Conservation (phyloP, 2,329 filamentous ascomycete genomes). For the Ilyonectria destructans region DNA sequence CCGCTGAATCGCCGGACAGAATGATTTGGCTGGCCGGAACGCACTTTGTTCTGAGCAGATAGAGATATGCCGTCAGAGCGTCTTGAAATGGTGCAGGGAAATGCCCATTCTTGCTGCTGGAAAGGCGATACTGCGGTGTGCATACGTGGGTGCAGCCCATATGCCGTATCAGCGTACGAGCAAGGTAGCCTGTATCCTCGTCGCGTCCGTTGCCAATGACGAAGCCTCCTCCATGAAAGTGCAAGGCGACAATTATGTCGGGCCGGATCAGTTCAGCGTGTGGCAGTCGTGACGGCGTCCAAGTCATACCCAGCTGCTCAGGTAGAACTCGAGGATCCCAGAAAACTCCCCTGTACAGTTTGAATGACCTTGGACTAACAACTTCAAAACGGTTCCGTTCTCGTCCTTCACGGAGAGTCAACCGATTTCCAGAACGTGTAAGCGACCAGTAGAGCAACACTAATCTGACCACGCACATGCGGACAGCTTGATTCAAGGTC, state of each 20-base stretch:
- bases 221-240: slow-evolving; percentile 42
- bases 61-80: slow-evolving; percentile 39
- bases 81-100: slow-evolving; percentile 43
- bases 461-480: slow-evolving; percentile 39
- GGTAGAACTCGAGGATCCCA: slow-evolving; percentile 29
- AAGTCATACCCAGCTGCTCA: slow-evolving; percentile 37
- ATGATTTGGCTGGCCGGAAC: slow-evolving; percentile 41
- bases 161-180: slow-evolving; percentile 29
- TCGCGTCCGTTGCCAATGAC: slow-evolving; percentile 44
- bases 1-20: slow-evolving; percentile 39
- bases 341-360: slow-evolving; percentile 37
- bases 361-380: slow-evolving; percentile 30
- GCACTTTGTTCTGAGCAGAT: slow-evolving; percentile 24
- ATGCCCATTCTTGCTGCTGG: slow-evolving; percentile 36
- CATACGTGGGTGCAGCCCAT: slow-evolving; percentile 45
- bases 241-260: slow-evolving; percentile 30
- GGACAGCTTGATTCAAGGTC: slow-evolving; percentile 37
- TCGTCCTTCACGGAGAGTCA: slow-evolving; percentile 22
- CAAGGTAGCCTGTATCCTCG: slow-evolving; percentile 40
- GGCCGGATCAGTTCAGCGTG: slow-evolving; percentile 29
- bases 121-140: slow-evolving; percentile 41
- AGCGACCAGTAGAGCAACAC: slow-evolving; percentile 44
- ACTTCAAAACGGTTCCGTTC: slow-evolving; percentile 44
- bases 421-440: slow-evolving; percentile 29
- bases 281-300: slow-evolving; percentile 40